Base-by-base conservation (phyloP, 441 rosid genomes). In the Erodium trifolium region DNA sequence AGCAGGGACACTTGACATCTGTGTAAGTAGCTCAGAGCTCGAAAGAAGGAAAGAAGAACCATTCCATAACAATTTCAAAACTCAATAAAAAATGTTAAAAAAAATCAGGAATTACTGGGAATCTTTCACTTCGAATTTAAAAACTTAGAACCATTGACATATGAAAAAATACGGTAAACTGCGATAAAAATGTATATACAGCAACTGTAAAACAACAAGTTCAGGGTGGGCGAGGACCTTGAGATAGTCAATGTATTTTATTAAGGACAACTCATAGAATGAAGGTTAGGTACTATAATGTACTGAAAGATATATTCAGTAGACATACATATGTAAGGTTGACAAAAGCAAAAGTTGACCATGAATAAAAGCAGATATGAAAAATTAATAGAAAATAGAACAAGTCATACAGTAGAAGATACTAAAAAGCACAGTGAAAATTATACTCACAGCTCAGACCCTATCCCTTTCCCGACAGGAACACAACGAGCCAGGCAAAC, bases 401-500 rank as follows among this genome's bases (percentile, higher is more conserved):
- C 23, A 55, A 55, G 23, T 17, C 63, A 17, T 18, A 23, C 11
- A 17, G 10, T 8, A 18, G 3, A 23, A 62, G 57, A 62, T 62
- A 62, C 27, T 19, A 35, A 6, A 65, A 60, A 31, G 27, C 1
- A 59, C 18, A 51, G 51, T 0, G 65, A 43, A 69, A 73, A 27
- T 27, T 19, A 70, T 45, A 85, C 95, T 87, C 77, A 88, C 95
- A 88, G 80, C 63, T 87, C 95, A 35, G 77, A 71, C 41, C 74
- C 84, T 53, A 81, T 76, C 70, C 85, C 84, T 72, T 82, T 85
- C 65, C 88, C 90, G 4, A 84, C 68, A 53, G 88, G 90, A 41
- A 88, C 83, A 75, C 90, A 87, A 63, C 86, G 86, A 69, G 92
- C 90, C 72, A 76, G 81, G 76, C 95, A 88, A 67, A 87, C 90